A percentile compares a stretch with the other conserved stretches of the same genome.
These are phyloP conservation scores for Termitomyces sp. DNA, from an alignment of 768 basidiomycete genomes.

Conservation along the genomic window DNA sequence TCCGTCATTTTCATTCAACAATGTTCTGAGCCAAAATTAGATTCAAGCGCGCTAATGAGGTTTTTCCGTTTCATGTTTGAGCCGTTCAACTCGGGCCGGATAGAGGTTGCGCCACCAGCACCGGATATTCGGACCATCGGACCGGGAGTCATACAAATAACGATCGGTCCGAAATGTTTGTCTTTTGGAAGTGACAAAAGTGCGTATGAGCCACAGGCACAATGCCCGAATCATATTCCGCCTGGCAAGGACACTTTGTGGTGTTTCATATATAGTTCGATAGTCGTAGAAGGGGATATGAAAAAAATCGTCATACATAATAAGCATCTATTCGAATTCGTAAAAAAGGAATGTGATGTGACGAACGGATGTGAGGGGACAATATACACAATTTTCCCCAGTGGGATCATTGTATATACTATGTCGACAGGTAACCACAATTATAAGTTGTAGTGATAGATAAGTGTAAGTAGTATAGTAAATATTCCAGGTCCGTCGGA, in stretches of 20 bases:
- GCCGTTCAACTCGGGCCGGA: not conserved
- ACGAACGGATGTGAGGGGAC: constrained; percentile 1
- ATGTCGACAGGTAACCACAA: not conserved
- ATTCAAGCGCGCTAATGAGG: no score
- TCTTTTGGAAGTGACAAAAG: no score
- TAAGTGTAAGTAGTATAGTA: not conserved
- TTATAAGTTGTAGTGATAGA: not conserved
- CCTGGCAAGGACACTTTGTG: not conserved
- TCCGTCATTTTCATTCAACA: no score
- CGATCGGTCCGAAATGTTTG: not conserved
- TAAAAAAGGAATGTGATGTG: not conserved
- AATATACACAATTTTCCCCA: not conserved
- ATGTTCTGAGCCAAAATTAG: no score
- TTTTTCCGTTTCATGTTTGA: not conserved
- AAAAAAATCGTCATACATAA: not conserved
- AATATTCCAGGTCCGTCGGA: not conserved
- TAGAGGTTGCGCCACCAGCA: not conserved
- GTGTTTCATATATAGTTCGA: not conserved
- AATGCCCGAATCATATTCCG: not conserved
- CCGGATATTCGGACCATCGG: not conserved
- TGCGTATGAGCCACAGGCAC: no score
- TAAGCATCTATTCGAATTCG: no score
- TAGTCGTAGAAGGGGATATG: no score
- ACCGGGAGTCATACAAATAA: not conserved
- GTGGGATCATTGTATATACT: not conserved